Percentiles rank a stretch among this genome's conserved stretches.
Conservation (phyloP, 306 rosid genomes). For the Acacia melanoxylon region DNA sequence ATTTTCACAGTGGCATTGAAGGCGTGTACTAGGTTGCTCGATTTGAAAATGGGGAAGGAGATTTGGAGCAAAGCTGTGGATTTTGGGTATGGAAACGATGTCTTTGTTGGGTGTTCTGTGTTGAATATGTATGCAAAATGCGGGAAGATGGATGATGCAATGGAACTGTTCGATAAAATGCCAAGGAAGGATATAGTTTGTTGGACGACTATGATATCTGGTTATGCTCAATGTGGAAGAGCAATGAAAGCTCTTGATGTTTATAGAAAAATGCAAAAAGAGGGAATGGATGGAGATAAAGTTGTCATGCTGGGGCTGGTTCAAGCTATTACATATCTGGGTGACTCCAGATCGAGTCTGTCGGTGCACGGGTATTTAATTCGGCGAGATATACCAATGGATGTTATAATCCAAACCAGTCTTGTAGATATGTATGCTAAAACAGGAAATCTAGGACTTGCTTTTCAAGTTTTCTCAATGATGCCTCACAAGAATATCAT, state of each 20-base stretch:
- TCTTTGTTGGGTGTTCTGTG: slow-evolving; percentile 44
- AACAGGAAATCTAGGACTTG: slow-evolving; percentile 37
- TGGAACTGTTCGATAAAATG: slow-evolving; percentile 35
- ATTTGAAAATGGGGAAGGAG: slow-evolving; percentile 45
- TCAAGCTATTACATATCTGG: slow-evolving; percentile 47
- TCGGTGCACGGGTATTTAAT: slow-evolving; percentile 42
- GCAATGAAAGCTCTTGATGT: slow-evolving; percentile 44
- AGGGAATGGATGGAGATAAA: slow-evolving; percentile 40
- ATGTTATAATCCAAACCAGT: slow-evolving; percentile 46
- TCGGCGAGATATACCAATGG: slow-evolving; percentile 37
- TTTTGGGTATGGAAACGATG: slow-evolving; percentile 41
- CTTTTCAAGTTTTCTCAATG: slow-evolving; percentile 32
- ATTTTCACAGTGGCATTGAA: slow-evolving; percentile 44
- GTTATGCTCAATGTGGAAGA: slow-evolving; percentile 42
- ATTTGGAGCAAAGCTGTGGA: slow-evolving; percentile 43
- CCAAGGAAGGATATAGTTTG: slow-evolving; percentile 50
- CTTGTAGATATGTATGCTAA: slow-evolving; percentile 50
- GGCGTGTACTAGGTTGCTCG: slow-evolving; percentile 37
- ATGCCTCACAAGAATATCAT: slow-evolving; percentile 41
- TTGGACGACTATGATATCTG: slow-evolving; percentile 49
- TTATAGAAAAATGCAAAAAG: slow-evolving; percentile 40
- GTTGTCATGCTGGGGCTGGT: slow-evolving; percentile 49
- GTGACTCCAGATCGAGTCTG: slow-evolving; percentile 35
- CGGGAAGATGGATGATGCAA: slow-evolving; percentile 43
- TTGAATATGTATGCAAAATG: slow-evolving; percentile 49